Conservation (phyloP, 495 filamentous ascomycete species). For the Aspergillus coremiiformis region DNA sequence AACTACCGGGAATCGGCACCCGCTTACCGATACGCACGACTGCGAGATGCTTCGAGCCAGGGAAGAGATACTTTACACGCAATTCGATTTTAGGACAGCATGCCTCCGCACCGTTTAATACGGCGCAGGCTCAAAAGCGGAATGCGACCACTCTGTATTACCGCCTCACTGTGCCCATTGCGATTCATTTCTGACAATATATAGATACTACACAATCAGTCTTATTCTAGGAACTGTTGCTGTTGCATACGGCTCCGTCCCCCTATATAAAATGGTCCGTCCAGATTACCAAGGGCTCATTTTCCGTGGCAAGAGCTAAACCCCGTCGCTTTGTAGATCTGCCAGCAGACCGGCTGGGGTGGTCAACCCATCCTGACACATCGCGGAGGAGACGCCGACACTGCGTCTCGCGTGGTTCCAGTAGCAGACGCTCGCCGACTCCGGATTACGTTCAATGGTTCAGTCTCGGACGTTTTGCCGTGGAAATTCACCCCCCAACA, state of each 20-base stretch:
- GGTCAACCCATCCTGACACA: constrained; percentile 88
- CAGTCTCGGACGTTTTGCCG: constrained; percentile 86
- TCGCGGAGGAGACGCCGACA: constrained; percentile 53
- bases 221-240: constrained; percentile 85
- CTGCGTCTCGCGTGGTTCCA: constrained; percentile 64
- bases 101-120: constrained; percentile 33
- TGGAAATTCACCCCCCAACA: constrained; percentile 99
- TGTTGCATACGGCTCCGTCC: constrained; percentile 90
- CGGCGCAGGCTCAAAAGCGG: constrained; percentile 34
- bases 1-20: constrained; percentile 10
- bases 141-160: constrained; percentile 40
- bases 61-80: constrained; percentile 33
- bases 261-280: constrained; percentile 91
- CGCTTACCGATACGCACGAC: constrained; percentile 11
- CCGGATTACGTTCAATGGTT: constrained; percentile 92
- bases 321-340: constrained; percentile 54
- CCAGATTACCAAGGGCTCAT: not conserved
- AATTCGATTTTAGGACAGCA: constrained; percentile 27
- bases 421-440: constrained; percentile 77
- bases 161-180: not conserved
- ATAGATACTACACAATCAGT: constrained; percentile 78
- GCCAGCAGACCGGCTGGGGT: constrained; percentile 91
- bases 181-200: constrained; percentile 3
- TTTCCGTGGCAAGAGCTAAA: not conserved
- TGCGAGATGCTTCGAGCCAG: constrained; percentile 16